A percentile compares a stretch with the other conserved stretches of the same genome.
Conservation (phyloP, 306 rosid species). For the Begonia masoniana region DNA sequence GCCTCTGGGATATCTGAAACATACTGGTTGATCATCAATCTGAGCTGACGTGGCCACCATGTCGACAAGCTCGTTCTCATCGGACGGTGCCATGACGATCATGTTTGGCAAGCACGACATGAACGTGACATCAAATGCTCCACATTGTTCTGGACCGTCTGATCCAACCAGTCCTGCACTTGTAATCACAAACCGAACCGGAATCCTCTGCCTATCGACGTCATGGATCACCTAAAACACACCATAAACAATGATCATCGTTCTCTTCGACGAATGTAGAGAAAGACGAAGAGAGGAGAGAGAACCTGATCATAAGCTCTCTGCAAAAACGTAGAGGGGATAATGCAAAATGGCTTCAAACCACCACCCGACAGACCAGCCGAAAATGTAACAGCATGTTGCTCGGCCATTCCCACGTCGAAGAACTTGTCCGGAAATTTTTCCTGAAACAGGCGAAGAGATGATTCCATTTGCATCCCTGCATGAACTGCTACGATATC, state of each 20-base stretch:
- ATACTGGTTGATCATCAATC: constrained; percentile 57
- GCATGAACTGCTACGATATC: constrained; percentile 82
- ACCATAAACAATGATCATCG: not conserved
- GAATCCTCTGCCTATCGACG: constrained; percentile 72
- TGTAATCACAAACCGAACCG: constrained; percentile 82
- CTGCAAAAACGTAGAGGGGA: constrained; percentile 77
- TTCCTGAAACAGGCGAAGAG: constrained; percentile 52
- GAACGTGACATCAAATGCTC: constrained; percentile 78
- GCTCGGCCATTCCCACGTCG: constrained; percentile 92
- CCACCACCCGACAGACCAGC: constrained; percentile 93
- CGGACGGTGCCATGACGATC: constrained; percentile 92
- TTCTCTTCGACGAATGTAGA: not conserved
- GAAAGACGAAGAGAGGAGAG: constrained; percentile 1
- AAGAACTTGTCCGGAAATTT: constrained; percentile 70
- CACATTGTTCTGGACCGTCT: constrained; percentile 76
- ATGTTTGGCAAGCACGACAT: constrained; percentile 96
- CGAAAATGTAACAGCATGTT: constrained; percentile 93
- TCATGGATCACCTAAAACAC: constrained; percentile 66
- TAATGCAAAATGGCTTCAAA: constrained; percentile 83
- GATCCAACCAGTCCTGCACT: constrained; percentile 92
- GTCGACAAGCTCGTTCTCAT: constrained; percentile 67
- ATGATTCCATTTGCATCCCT: constrained; percentile 58
- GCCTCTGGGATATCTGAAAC: constrained; percentile 92
- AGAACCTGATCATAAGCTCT: constrained; percentile 88
- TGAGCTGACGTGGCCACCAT: constrained; percentile 81